Conservation (phyloP, 1,284 basidiomycete genomes). For the Ceratobasidium sp. region DNA sequence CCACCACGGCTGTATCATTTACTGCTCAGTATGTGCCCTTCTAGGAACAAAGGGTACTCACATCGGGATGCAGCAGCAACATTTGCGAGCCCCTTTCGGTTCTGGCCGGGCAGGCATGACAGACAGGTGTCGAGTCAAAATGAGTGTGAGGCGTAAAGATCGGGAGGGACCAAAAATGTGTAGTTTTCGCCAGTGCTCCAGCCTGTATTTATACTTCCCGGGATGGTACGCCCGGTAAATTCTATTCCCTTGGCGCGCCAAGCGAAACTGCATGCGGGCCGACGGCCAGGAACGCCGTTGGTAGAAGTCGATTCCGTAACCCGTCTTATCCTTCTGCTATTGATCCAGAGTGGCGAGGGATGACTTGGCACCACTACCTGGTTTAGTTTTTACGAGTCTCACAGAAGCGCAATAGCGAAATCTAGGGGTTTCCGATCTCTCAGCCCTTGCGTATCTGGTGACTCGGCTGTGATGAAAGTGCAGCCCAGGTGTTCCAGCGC, state of each 20-base stretch:
- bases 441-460: no score
- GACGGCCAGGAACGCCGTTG: constrained; percentile 36
- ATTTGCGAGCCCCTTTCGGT: constrained; percentile 7
- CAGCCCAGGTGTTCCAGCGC: no score
- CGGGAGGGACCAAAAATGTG: neutral
- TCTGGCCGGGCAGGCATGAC: constrained; percentile 19
- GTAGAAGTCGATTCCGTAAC: neutral
- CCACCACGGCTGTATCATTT: constrained; percentile 2
- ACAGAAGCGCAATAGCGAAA: no score
- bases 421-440: no score
- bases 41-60: neutral
- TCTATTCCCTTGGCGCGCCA: neutral
- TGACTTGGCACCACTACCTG: no score
- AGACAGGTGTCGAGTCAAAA: neutral
- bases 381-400: no score
- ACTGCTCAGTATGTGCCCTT: neutral
- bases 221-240: neutral
- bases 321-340: neutral
- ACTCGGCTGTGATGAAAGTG: no score
- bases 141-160: constrained; percentile 6
- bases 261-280: no score
- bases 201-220: constrained; percentile 2
- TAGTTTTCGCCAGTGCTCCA: neutral
- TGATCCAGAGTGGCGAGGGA: neutral
- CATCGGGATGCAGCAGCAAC: constrained; percentile 36